Evolutionary conservation across 768 basidiomycete species (phyloP), one percentile per base, ranked within the genome.

Genomic region (Crassisporium funariophilum): DNA sequence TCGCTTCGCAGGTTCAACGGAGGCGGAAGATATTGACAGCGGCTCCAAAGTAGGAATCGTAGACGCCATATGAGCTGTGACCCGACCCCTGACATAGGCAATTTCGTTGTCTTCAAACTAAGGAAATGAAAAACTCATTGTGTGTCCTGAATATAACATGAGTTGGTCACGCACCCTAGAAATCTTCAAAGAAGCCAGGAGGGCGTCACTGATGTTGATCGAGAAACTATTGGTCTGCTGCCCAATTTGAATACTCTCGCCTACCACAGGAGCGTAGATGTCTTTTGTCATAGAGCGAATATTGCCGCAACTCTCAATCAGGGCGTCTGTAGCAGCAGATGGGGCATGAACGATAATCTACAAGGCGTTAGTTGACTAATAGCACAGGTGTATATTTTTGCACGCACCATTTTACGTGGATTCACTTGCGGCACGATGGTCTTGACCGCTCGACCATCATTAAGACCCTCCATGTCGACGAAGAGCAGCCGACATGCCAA

Each of bases 101-200:
- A 99, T 88, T 67, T 98, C 94, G 58, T 94, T 98, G 64, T 98
- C 95, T 60, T 98, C 97, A 62, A 97, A 98, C 94, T 98, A 46
- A 47, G 24, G 19, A 35, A 48, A 29, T 54, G 20, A 54, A 50
- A 0, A 53, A 36, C 2, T 31, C 24, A 21, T 23, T 17, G 31
- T 36, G 44, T 17, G 25, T n/a, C 34, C 21, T 16, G 34, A 58
- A n/a, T 12, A 33, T 9, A 21, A 12, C n/a, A 21, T 42, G 9
- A 24, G 12, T 19, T 10, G 27, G 33, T 25, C 33, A 74, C 89
- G 44, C 66, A 95, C 94, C 65, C 86, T 78, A 9, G 95, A 95
- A 83, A 94, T 86, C 61, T 83, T 84, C 53, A 97, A 66, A 2
- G 84, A 80, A 4, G 77, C 79, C 50, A 98, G 73, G 31, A 98